These are phyloP conservation scores for Amanita pseudoporphyria DNA, from an alignment of 768 basidiomycete genomes.

Conservation along the genomic window DNA sequence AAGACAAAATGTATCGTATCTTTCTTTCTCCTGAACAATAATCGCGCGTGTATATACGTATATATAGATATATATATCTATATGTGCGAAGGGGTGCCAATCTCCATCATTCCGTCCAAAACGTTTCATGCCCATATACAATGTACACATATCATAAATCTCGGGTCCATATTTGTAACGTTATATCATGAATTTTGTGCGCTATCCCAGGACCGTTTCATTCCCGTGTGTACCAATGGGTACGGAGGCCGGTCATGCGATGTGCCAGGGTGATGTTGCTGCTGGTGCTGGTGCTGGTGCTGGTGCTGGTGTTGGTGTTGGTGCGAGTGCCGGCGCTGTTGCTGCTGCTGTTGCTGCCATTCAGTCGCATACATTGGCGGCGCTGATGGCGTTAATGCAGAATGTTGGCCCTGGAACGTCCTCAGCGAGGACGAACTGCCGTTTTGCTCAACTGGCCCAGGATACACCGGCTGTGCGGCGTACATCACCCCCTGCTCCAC, in stretches of 20 bases:
- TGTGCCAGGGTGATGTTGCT: too few species aligned
- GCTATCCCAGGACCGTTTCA: slow-evolving; percentile 2
- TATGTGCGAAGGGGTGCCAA: too few species aligned
- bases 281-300: too few species aligned
- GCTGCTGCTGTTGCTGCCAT: background rate
- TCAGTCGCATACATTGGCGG: background rate
- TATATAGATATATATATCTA: too few species aligned
- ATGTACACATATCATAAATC: too few species aligned
- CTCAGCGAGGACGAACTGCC: background rate
- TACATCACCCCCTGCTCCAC: background rate
- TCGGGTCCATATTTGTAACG: background rate
- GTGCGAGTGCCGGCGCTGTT: background rate
- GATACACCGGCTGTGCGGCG: background rate
- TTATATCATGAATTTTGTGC: background rate
- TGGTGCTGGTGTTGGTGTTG: background rate
- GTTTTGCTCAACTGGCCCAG: slow-evolving; percentile 2
- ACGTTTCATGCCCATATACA: background rate
- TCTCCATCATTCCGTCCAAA: background rate
- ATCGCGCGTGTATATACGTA: too few species aligned
- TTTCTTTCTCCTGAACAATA: too few species aligned
- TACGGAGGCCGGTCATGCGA: background rate
- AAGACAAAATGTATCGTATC: too few species aligned
- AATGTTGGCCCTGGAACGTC: background rate
- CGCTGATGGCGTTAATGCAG: background rate
- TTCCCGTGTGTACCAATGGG: background rate